Conservation (phyloP, 78 protist species). For the Emiliania huxleyi region DNA sequence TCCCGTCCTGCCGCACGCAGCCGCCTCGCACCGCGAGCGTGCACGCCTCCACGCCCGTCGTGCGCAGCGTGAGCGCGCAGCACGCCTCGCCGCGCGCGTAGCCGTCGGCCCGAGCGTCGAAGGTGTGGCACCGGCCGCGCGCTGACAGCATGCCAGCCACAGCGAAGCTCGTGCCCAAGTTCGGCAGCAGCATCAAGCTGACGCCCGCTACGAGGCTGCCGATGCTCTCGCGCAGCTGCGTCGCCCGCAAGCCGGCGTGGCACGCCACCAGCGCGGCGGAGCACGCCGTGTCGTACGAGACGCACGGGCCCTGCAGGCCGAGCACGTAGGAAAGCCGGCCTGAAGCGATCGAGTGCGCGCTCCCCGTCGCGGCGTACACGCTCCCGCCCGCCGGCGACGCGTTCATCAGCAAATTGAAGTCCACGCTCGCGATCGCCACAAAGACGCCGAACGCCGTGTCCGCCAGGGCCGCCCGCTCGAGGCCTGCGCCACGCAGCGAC, state of each 20-base stretch:
- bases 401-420: background rate
- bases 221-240: background rate
- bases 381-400: background rate
- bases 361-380: slow-evolving; percentile 5
- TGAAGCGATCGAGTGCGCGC: background rate
- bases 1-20: background rate
- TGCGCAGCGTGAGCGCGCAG: background rate
- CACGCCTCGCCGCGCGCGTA: slow-evolving; percentile 82
- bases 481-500: background rate
- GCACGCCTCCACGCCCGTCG: background rate
- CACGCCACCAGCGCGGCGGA: background rate
- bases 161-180: background rate
- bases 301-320: slow-evolving; percentile 75
- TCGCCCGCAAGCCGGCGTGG: background rate
- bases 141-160: slow-evolving; percentile 56
- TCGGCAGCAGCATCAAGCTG: background rate
- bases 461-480: background rate
- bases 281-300: slow-evolving; percentile 68
- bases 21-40: background rate
- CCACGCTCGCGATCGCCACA: background rate
- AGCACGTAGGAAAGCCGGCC: slow-evolving; percentile 69
- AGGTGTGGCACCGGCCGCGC: slow-evolving; percentile 66
- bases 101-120: slow-evolving; percentile 79
- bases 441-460: background rate
- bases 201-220: background rate